Evolutionary conservation across 176 grass and related monocot species (phyloP).

Genomic region (Phyllostachys edulis): DNA sequence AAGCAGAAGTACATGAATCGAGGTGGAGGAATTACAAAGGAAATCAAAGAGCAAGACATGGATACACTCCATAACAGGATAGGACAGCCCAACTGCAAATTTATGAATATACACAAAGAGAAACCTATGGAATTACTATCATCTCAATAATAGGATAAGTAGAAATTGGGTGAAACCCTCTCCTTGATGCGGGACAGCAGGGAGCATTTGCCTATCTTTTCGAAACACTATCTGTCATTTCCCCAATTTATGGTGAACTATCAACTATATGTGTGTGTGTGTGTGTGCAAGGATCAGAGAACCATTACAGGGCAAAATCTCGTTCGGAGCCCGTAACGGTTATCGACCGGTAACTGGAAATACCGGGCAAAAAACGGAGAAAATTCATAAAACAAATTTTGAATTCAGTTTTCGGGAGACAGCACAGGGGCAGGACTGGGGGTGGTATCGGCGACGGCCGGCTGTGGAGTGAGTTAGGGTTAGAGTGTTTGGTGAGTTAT

Average conservation of each 20-base stretch:
- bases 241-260: neutral
- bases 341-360: no score
- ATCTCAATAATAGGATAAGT: neutral
- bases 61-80: neutral
- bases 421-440: no score
- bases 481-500: no score
- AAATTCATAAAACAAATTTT: no score
- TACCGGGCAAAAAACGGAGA: no score
- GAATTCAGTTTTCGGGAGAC: no score
- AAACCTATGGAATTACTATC: neutral
- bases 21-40: neutral
- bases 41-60: neutral
- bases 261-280: no score
- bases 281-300: no score
- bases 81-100: neutral
- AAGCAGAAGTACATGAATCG: neutral
- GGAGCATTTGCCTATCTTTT: neutral
- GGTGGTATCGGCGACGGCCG: no score
- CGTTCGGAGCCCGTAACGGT: no score
- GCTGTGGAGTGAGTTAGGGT: no score
- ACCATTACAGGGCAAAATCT: no score
- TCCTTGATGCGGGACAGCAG: neutral
- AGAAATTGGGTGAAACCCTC: neutral
- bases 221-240: neutral
- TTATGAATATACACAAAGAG: neutral